Evolutionary conservation across 495 filamentous ascomycete species (phyloP).

Genomic region (Acidomyces sp.): DNA sequence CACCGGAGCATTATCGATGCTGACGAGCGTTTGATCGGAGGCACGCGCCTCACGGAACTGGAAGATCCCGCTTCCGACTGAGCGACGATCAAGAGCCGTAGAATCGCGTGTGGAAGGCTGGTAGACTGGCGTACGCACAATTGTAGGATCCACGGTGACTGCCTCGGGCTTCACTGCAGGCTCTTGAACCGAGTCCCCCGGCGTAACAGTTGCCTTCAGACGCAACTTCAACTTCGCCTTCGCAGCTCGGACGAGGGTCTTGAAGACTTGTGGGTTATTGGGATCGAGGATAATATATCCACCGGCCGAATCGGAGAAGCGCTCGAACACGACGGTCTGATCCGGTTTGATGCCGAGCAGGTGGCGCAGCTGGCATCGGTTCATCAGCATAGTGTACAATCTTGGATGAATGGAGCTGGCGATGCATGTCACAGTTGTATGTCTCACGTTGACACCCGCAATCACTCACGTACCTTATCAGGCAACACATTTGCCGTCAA

Average conservation of each 20-base stretch:
- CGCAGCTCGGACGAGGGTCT: constrained; percentile 89
- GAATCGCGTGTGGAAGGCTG: constrained; percentile 6
- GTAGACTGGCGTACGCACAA: constrained; percentile 10
- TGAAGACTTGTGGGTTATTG: constrained; percentile 72
- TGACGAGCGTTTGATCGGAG: constrained; percentile 19
- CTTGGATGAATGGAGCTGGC: not conserved
- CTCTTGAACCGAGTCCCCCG: constrained; percentile 13
- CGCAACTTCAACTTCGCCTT: constrained; percentile 98
- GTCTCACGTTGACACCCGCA: no score
- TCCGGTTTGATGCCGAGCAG: constrained; percentile 58
- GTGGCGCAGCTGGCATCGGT: constrained; percentile 50
- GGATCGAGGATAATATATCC: constrained; percentile 68
- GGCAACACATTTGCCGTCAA: constrained; percentile 64
- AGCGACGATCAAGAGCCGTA: constrained; percentile 12
- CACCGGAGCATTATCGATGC: constrained; percentile 23
- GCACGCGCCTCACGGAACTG: constrained; percentile 20
- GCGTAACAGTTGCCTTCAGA: constrained; percentile 52
- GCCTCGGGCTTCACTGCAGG: not conserved
- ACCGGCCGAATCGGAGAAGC: constrained; percentile 87
- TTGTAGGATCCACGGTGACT: constrained; percentile 10
- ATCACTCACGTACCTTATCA: constrained; percentile 62
- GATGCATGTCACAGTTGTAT: not conserved
- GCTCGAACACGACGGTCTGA: constrained; percentile 66
- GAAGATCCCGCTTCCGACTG: constrained; percentile 21
- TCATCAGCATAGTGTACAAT: not conserved